phyloP scores from a whole-genome alignment of 805 yeast species.

The Scheffersomyces amazonensis region DNA sequence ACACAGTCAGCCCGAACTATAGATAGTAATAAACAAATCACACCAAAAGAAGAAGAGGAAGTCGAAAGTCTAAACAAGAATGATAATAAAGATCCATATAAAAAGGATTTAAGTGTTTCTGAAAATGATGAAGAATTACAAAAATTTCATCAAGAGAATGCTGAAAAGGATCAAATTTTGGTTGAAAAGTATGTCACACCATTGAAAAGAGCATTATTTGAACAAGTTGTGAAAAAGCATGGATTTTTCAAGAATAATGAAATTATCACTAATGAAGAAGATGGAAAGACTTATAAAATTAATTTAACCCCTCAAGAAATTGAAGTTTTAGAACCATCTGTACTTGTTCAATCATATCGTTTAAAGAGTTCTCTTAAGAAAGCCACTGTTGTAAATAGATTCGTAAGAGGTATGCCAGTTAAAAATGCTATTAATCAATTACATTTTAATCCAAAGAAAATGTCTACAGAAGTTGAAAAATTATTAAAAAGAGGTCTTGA shows the following conservation, averaged over 20 bases:
- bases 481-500: constrained; percentile 69
- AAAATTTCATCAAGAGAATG: constrained; percentile 48
- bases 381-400: constrained; percentile 74
- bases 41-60: too few species aligned
- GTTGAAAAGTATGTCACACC: constrained; percentile 67
- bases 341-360: constrained; percentile 78
- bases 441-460: constrained; percentile 79
- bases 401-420: constrained; percentile 68
- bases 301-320: constrained; percentile 62
- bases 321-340: constrained; percentile 80
- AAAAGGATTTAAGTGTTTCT: constrained; percentile 11
- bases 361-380: constrained; percentile 87
- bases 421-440: constrained; percentile 86
- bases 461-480: constrained; percentile 75
- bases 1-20: constrained; percentile 12
- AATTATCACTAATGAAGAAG: constrained; percentile 28
- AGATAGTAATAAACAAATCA: neutral
- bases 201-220: constrained; percentile 63
- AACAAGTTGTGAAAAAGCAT: constrained; percentile 54
- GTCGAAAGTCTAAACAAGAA: too few species aligned
- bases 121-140: constrained; percentile 40
- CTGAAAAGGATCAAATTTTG: constrained; percentile 36
- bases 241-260: constrained; percentile 70
- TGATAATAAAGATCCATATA: too few species aligned
- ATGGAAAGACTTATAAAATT: constrained; percentile 52